Evolutionary conservation across 2,329 filamentous ascomycete species (phyloP).

Genomic region (Trichoderma harzianum): DNA sequence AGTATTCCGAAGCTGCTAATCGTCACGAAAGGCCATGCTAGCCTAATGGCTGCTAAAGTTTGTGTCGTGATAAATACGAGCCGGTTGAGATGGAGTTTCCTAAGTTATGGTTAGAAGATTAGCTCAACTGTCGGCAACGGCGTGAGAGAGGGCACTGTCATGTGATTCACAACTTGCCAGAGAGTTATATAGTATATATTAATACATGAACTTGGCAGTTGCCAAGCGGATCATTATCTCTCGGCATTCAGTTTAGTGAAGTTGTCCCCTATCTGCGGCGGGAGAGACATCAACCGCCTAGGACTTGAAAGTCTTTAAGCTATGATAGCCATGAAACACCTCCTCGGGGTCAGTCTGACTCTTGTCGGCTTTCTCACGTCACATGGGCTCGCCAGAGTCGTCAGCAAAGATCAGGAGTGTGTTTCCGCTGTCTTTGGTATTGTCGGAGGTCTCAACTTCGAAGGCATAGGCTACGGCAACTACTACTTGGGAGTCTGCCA

Average conservation of each 20-base stretch:
- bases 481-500: not conserved
- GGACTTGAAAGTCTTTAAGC: not conserved
- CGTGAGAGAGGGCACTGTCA: not conserved
- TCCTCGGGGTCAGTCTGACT: not conserved
- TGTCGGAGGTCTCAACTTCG: not conserved
- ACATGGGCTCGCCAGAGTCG: not conserved
- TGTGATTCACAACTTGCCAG: not conserved
- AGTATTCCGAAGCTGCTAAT: not conserved
- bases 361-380: not conserved
- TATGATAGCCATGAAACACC: not conserved
- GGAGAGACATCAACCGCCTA: not conserved
- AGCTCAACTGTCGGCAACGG: not conserved
- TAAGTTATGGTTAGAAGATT: not conserved
- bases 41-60: not conserved
- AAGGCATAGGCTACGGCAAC: not conserved
- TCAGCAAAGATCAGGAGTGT: not conserved
- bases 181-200: not conserved
- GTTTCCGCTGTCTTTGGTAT: constrained; percentile 2
- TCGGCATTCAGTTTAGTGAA: not conserved
- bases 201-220: not conserved
- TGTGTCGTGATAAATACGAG: not conserved
- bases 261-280: not conserved
- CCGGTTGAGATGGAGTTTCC: not conserved
- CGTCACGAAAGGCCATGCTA: not conserved
- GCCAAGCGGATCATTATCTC: not conserved